phyloP scores from a whole-genome alignment of 371 early-diverging fungal genomes.

The Gilbertella persicaria region DNA sequence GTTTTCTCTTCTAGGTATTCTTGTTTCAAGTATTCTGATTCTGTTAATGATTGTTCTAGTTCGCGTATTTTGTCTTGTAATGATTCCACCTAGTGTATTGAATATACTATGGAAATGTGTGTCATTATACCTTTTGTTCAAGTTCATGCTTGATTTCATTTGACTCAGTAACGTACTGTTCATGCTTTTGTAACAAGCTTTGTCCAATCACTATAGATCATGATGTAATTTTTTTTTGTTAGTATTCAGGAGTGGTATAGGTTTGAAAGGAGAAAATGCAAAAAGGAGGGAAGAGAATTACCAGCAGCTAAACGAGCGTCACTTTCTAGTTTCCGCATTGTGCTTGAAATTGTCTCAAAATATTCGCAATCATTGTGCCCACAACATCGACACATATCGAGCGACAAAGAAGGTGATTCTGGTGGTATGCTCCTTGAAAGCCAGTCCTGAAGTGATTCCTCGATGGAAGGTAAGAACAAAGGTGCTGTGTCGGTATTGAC shows the following conservation, averaged over 20 bases:
- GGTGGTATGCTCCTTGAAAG: conserved; percentile 28
- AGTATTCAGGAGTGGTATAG: neutral
- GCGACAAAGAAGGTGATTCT: conserved; percentile 16
- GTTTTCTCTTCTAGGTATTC: conserved; percentile 33
- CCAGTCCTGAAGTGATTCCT: conserved; percentile 49
- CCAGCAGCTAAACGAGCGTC: conserved; percentile 52
- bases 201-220: conserved; percentile 43
- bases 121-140: conserved; percentile 34
- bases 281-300: conserved; percentile 11
- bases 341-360: conserved; percentile 25
- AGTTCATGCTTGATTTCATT: conserved; percentile 25
- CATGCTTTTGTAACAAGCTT: conserved; percentile 46
- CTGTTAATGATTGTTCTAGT: conserved; percentile 32
- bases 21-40: conserved; percentile 31
- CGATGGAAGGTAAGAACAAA: conserved; percentile 22
- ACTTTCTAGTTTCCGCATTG: conserved; percentile 41
- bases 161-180: conserved; percentile 33
- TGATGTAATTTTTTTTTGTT: neutral
- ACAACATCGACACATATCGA: conserved; percentile 41
- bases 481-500: neutral
- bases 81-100: conserved; percentile 31
- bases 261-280: neutral
- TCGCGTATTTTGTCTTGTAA: conserved; percentile 29
- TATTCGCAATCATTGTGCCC: conserved; percentile 31
- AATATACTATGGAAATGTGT: too few species aligned